Percentiles rank a stretch among this genome's conserved stretches.
Conservation (phyloP, 768 basidiomycete genomes). For the Kwoniella heveanensis region DNA sequence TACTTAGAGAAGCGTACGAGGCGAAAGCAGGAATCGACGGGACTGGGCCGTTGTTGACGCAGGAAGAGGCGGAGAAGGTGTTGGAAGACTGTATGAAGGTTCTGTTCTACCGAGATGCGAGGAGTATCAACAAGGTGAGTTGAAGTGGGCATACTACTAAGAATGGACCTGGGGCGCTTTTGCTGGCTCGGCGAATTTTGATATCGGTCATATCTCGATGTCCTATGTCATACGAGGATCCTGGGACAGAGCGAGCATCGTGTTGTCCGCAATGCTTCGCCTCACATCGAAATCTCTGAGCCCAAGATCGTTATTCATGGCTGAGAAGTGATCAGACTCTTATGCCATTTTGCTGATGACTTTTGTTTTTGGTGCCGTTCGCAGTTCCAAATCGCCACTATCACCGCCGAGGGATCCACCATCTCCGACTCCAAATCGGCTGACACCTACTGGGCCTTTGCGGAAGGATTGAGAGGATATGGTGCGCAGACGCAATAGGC, state of each 20-base stretch:
- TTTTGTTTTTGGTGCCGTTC: neutral
- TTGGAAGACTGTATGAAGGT: conserved; percentile 86
- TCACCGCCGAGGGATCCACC: conserved; percentile 72
- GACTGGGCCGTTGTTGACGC: conserved; percentile 62
- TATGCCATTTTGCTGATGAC: too few relatives aligned
- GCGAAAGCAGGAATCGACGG: conserved; percentile 65
- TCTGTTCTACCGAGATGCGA: conserved; percentile 92
- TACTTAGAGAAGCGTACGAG: conserved; percentile 88
- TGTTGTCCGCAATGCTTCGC: too few relatives aligned
- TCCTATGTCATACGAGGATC: too few relatives aligned
- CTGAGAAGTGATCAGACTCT: too few relatives aligned
- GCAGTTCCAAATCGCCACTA: conserved; percentile 92
- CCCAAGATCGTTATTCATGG: neutral
- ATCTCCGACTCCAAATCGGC: conserved; percentile 78
- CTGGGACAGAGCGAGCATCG: too few relatives aligned
- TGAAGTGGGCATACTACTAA: neutral
- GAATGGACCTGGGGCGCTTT: too few relatives aligned
- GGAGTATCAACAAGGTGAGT: conserved; percentile 88
- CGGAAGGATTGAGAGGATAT: conserved; percentile 78
- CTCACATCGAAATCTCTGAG: too few relatives aligned
- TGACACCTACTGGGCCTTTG: conserved; percentile 86
- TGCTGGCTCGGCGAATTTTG: too few relatives aligned
- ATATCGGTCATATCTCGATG: too few relatives aligned
- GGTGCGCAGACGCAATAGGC: conserved; percentile 82
- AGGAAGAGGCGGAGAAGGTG: conserved; percentile 75